Conservation (phyloP, 495 filamentous ascomycete genomes). For the Podospora anserina region DNA sequence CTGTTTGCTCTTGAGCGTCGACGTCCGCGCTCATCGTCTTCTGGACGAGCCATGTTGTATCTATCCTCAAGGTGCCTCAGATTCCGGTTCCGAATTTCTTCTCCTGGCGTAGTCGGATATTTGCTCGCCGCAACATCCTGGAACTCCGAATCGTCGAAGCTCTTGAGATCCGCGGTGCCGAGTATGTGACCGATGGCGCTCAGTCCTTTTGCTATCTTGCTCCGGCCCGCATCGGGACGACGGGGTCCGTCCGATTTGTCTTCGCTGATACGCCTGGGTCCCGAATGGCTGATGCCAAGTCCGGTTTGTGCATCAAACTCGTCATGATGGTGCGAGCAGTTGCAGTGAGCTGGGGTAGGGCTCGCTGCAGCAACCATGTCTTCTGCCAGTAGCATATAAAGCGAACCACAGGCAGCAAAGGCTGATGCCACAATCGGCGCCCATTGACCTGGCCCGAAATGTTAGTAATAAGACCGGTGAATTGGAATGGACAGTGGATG, state of each 20-base stretch:
- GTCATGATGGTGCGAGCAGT: constrained; percentile 30
- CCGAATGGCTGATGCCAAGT: background rate
- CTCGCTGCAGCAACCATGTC: constrained; percentile 21
- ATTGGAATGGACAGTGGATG: background rate
- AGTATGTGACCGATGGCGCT: background rate
- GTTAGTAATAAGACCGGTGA: constrained; percentile 17
- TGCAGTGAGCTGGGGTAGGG: constrained; percentile 20
- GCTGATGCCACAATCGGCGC: constrained; percentile 52
- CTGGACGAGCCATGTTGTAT: constrained; percentile 6
- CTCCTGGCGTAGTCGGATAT: background rate
- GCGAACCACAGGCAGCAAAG: constrained; percentile 53
- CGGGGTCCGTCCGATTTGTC: background rate
- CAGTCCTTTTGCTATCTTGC: constrained; percentile 2
- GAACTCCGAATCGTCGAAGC: background rate
- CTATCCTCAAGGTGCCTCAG: background rate
- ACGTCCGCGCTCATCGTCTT: constrained; percentile 5
- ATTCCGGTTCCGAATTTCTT: background rate
- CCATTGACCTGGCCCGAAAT: constrained; percentile 48
- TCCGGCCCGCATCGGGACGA: background rate
- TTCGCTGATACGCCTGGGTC: background rate
- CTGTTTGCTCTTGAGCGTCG: constrained; percentile 6
- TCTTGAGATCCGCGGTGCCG: background rate
- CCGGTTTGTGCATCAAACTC: background rate
- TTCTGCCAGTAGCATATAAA: constrained; percentile 48
- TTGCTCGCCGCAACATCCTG: background rate